Base-by-base conservation (phyloP, 306 rosid species). In the Cucumis hystrix region DNA sequence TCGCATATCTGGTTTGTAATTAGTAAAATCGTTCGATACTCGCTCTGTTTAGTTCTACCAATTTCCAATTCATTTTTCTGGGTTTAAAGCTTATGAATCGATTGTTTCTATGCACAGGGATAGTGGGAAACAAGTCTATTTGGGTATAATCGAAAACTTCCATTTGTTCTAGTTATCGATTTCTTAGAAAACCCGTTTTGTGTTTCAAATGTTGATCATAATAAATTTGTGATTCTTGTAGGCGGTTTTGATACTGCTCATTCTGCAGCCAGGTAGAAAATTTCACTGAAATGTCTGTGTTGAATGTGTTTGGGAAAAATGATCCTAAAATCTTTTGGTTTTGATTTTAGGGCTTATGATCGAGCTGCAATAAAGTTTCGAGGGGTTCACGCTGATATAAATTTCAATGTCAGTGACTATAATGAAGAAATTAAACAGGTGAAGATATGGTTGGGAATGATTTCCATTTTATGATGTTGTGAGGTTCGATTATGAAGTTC, bases 351-450 rank as follows among this genome's bases (percentile, higher is more conserved):
- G 84, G 92, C 98, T 2, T 94, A 94, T 80, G 98, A 93, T 87
- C 92, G 97, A 83, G 98, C 98, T 77, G 98, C 98, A 0, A 90
- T 94, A 58, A 94, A 90, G 83, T 94, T 94, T 76, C 96, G 98
- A 16, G 97, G 98, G 2, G 63, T 84, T 59, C 91, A 94, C 30
- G 98, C 98, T 4, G 98, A 94, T 89, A 94, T 94, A 62, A 94
- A 94, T 83, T 94, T 91, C 86, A 83, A 64, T 62, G 84, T 91
- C 54, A 80, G 88, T 59, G 97, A 94, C 54, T 94, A 94, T 85
- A 92, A 78, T 12, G 97, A 94, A 57, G 98, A 94, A 77, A 86
- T 91, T 68, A 86, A 86, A 85, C 97, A 91, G 92, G 98, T 91
- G n/a, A 18, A 56, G 58, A 28, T 47, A 47, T 16, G 25, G 8